These are phyloP conservation scores for Trichoderma arundinaceum DNA, from an alignment of 2,329 filamentous ascomycete species.

Conservation along the genomic window DNA sequence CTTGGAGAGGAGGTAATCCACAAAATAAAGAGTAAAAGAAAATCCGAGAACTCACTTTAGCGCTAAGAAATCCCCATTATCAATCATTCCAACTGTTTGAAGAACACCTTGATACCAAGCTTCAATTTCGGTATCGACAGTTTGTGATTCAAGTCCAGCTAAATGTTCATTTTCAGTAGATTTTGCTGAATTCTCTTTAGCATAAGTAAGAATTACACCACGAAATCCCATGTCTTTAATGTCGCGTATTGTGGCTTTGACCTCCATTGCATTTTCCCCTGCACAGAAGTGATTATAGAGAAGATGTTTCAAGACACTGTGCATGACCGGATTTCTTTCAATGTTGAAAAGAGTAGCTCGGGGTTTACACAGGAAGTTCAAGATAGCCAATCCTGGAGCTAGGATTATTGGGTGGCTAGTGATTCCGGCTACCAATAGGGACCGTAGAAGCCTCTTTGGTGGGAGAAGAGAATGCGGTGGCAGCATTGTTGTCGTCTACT, in stretches of 20 bases:
- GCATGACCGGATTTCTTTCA: background rate
- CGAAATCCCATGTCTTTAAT: conserved; percentile 57
- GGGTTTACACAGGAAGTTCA: conserved; percentile 13
- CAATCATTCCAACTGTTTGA: conserved; percentile 42
- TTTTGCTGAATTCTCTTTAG: conserved; percentile 51
- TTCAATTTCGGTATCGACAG: conserved; percentile 41
- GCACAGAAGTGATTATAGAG: conserved; percentile 63
- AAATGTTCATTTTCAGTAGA: conserved; percentile 32
- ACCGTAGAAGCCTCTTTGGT: conserved; percentile 10
- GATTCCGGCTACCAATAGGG: conserved; percentile 12
- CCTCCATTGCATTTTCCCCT: conserved; percentile 55
- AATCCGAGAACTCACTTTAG: conserved; percentile 44
- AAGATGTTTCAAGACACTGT: conserved; percentile 47
- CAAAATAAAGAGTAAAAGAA: background rate
- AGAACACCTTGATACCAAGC: conserved; percentile 45
- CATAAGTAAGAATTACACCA: conserved; percentile 63
- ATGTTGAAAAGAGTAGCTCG: conserved; percentile 1
- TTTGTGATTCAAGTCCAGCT: background rate
- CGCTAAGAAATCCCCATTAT: conserved; percentile 46
- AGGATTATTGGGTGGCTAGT: conserved; percentile 21
- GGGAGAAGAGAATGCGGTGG: conserved; percentile 27
- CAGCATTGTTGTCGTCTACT: background rate
- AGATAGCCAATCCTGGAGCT: background rate
- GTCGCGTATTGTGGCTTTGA: conserved; percentile 50
- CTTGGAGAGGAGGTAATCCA: too few relatives aligned